A percentile compares a stretch with the other conserved stretches of the same genome.
phyloP scores from a whole-genome alignment of 1,284 basidiomycete species.

The Cryptococcus sp. region DNA sequence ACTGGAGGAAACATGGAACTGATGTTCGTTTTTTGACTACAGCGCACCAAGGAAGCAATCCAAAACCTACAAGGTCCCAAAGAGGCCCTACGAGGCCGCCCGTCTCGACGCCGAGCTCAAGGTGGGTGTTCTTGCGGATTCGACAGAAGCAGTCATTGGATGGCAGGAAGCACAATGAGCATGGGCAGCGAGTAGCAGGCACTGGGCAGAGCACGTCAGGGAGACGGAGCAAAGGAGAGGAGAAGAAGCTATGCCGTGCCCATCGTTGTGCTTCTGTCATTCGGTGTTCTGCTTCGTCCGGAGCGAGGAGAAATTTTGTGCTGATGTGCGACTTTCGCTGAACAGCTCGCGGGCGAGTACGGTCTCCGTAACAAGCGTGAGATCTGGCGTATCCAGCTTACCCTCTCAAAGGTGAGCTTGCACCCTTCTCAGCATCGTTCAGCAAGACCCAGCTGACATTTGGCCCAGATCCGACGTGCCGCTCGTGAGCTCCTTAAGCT shows the following conservation, averaged over 20 bases:
- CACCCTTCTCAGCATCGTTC: background rate
- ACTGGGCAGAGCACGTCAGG: background rate
- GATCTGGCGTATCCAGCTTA: constrained; percentile 99
- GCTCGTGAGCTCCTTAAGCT: constrained; percentile 99
- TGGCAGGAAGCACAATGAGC: background rate
- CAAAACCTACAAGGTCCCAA: constrained; percentile 94
- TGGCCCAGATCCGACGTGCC: constrained; percentile 85
- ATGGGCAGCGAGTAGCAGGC: background rate
- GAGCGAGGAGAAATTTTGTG: constrained; percentile 1
- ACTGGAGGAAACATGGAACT: constrained; percentile 1
- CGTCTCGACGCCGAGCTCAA: constrained; percentile 99
- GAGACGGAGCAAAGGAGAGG: background rate
- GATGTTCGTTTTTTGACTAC: constrained; percentile 1
- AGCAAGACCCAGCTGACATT: background rate
- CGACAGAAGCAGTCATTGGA: background rate
- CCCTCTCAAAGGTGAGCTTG: constrained; percentile 74
- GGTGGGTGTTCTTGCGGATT: constrained; percentile 57
- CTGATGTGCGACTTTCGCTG: background rate
- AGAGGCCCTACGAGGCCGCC: constrained; percentile 94
- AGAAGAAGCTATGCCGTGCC: background rate
- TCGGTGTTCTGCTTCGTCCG: background rate
- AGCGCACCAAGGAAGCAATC: constrained; percentile 52
- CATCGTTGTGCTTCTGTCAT: background rate
- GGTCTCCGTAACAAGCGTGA: constrained; percentile 99
- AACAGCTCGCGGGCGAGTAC: constrained; percentile 96